Evolutionary conservation across 2,329 filamentous ascomycete species (phyloP), one percentile per base, ranked within the genome.

Genomic region (Ceratocystis diversiconidia): DNA sequence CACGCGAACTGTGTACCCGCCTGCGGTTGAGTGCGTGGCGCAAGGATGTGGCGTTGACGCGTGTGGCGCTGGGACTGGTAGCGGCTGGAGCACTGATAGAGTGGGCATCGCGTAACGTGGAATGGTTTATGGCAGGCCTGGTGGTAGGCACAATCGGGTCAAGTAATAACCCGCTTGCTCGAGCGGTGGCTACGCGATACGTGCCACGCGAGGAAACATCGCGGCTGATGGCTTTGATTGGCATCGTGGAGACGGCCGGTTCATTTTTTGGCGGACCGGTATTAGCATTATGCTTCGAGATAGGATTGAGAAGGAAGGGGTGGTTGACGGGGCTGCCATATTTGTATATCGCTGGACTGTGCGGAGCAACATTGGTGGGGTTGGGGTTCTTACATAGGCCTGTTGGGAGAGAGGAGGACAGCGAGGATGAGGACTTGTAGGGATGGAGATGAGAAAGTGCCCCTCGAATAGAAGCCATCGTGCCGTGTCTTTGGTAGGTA

Each of bases 161-260:
- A 0, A 76, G 75, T 0, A 72, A 73, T 22, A 74, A 71, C 43
- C 75, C 76, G 1, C 71, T 78, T 10, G 73, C 73, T 1, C 71
- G 76, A 41, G 75, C 76, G n/a, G 75, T 76, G 1, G 69, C 76
- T 6, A 75, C 76, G 0, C 74, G 75, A 63, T 76, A 75, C 63
- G 75, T 78, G 19, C 69, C 72, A 10, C 69, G 73, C 6, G 70
- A 74, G 60, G 73, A 73, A 32, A 78, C 75, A 1, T 77, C 76
- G 41, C 72, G 76, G 28, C 68, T 78, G 2, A 77, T 77, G 67
- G 76, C 76, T 1, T 69, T 78, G 66, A 73, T 76, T 44, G 73
- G 74, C 65, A 77, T 77, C 69, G 70, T 73, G 2, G 76, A 78
- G 67, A 73, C 76, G 4, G 48, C 73, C 6, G 76, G 76, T 0